These are phyloP conservation scores for Colletotrichum sp. DNA, from an alignment of 2,329 filamentous ascomycete genomes.

Conservation along the genomic window DNA sequence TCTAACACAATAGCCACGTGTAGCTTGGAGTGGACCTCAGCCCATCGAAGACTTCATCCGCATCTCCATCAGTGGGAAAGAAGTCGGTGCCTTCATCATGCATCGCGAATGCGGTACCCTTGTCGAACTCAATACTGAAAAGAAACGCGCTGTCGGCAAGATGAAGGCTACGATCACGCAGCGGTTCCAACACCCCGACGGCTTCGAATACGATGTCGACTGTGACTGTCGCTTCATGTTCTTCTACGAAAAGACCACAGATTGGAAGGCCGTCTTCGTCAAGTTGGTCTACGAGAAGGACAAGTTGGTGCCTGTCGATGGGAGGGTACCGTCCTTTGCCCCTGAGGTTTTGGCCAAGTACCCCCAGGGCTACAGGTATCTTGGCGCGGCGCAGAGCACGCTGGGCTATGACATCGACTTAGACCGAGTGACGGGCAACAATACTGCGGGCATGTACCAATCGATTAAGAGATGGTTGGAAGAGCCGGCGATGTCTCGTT, in stretches of 20 bases:
- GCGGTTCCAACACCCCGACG: constrained; percentile 41
- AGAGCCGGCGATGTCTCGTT: constrained; percentile 21
- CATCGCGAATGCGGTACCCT: constrained; percentile 57
- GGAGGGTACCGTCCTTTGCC: constrained; percentile 42
- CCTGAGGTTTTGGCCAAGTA: constrained; percentile 40
- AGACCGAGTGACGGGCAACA: constrained; percentile 42
- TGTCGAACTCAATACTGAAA: constrained; percentile 45
- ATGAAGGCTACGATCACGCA: constrained; percentile 62
- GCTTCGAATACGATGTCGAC: constrained; percentile 50
- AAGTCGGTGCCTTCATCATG: constrained; percentile 60
- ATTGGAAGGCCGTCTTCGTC: constrained; percentile 49
- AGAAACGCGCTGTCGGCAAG: constrained; percentile 52
- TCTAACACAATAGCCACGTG: background rate
- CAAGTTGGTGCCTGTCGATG: constrained; percentile 51
- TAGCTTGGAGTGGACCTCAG: constrained; percentile 48
- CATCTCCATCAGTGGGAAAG: constrained; percentile 55
- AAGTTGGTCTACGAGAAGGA: constrained; percentile 57
- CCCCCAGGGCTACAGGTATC: constrained; percentile 51
- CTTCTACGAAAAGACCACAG: constrained; percentile 42
- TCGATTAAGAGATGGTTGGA: constrained; percentile 47
- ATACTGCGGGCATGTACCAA: constrained; percentile 42
- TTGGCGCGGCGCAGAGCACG: constrained; percentile 50
- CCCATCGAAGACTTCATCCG: constrained; percentile 46
- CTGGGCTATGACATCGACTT: constrained; percentile 49
- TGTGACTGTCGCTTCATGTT: constrained; percentile 57